Base-by-base conservation (phyloP, 176 grass and related monocot genomes). In the Oryza rufipogon region DNA sequence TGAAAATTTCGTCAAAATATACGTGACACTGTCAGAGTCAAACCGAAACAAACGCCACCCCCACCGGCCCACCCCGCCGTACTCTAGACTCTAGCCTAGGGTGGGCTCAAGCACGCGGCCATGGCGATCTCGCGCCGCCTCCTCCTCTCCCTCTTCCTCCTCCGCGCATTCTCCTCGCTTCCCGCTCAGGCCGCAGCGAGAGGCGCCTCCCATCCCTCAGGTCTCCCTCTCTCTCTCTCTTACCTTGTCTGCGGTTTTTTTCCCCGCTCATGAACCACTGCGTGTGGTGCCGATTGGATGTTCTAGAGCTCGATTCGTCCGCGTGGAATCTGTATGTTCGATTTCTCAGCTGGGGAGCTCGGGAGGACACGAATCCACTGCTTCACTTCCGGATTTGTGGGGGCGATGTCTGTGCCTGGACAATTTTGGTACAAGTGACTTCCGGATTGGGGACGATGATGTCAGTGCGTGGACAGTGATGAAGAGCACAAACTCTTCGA, bases 81-180 rank as follows among this genome's bases (percentile, higher is more conserved):
- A 16, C 34, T 28, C 28, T 28, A 28, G 28, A 32, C 2, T 32
- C 30, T 32, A 32, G 30, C 19, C 33, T 56, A 65, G 71, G 78
- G 34, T 42, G 47, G 71, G 13, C 61, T 70, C 64, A 7, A 9
- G n/a, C 58, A 16, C 13, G 41, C 58, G 30, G 44, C 84, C 84
- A 90, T 90, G 88, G 80, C 61, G 84, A 90, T 87, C 88, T 74
- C 61, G 79, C 74, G 14, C 84, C 68, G 39, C 39, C 39, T 73
- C 32, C 79, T 2, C 10, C 6, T 8, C 45, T 38, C 36, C 5
- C 33, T 65, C 66, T 10, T 65, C 75, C 51, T 80, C 80, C 70
- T 87, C 89, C 44, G 54, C 66, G 32, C 77, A 45, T 68, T 73
- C 71, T 23, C 63, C 19, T 77, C 71, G 4, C 82, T 81, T 17